Conservation (phyloP, 352 stramenopile species). For the Achlya hypogyna region DNA sequence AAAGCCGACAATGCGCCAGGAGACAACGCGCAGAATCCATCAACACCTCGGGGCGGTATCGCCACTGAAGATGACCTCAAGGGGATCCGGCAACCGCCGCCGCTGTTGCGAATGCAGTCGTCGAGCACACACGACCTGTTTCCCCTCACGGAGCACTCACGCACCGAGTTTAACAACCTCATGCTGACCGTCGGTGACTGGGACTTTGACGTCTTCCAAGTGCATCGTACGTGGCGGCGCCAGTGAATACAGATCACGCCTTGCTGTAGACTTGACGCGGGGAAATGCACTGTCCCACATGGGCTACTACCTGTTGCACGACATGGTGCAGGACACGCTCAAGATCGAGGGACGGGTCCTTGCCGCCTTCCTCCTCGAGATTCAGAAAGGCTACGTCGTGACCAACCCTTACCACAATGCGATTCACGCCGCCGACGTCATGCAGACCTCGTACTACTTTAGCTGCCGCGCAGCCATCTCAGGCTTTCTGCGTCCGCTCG, state of each 20-base stretch:
- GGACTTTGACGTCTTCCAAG: conserved; percentile 73
- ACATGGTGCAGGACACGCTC: conserved; percentile 44
- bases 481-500: conserved; percentile 62
- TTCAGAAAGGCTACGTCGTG: conserved; percentile 69
- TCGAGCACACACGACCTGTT: conserved; percentile 15
- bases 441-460: conserved; percentile 84
- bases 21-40: not conserved
- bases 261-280: conserved; percentile 30
- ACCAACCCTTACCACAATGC: conserved; percentile 86
- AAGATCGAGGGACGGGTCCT: conserved; percentile 53
- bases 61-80: not conserved
- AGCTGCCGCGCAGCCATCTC: conserved; percentile 60
- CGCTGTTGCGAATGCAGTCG: conserved; percentile 3
- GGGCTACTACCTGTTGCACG: conserved; percentile 65
- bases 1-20: conserved; percentile 5
- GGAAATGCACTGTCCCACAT: conserved; percentile 69
- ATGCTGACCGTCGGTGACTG: conserved; percentile 44
- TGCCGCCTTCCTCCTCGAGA: conserved; percentile 70
- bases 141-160: not conserved
- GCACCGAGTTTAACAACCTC: conserved; percentile 32
- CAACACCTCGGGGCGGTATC: not conserved
- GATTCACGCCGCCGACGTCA: conserved; percentile 84
- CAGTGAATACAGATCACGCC: not conserved
- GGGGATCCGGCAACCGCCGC: not conserved
- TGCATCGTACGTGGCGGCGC: conserved; percentile 24